A percentile compares a stretch with the other conserved stretches of the same genome.
phyloP scores from a whole-genome alignment of 305 asterid species.

The Solanum hybrid region DNA sequence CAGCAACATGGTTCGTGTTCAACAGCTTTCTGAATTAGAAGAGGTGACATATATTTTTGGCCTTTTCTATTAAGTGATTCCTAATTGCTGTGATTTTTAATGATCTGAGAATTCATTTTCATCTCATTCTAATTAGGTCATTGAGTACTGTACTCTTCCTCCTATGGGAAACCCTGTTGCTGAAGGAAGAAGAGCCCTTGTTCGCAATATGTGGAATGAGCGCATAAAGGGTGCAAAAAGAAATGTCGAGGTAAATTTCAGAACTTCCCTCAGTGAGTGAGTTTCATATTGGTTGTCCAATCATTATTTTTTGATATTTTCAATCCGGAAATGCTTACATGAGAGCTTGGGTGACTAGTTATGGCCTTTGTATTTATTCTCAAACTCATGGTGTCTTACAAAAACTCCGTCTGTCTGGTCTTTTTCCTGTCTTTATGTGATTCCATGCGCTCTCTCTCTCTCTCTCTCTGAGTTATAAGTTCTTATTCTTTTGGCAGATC shows the following conservation, averaged over 20 bases:
- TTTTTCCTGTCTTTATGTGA: not conserved
- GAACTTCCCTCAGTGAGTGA: constrained; percentile 6
- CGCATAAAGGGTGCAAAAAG: constrained; percentile 94
- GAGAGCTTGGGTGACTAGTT: not conserved
- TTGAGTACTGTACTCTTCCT: constrained; percentile 94
- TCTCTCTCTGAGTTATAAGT: not conserved
- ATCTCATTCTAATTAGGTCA: constrained; percentile 48
- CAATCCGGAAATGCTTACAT: not conserved
- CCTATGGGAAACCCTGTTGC: constrained; percentile 77
- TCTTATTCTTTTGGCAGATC: not conserved
- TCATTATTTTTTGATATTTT: not conserved
- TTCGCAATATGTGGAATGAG: constrained; percentile 97
- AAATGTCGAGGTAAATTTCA: constrained; percentile 78
- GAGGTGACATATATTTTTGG: constrained; percentile 46
- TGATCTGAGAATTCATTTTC: constrained; percentile 14
- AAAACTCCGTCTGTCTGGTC: not conserved
- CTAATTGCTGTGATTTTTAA: constrained; percentile 5
- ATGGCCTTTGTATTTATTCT: not conserved
- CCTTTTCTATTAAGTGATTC: not conserved
- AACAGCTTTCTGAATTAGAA: constrained; percentile 92
- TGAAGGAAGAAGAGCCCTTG: constrained; percentile 77
- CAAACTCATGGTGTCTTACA: not conserved
- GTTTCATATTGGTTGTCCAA: not conserved
- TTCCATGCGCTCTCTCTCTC: not conserved
- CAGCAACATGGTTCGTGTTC: constrained; percentile 97